These are phyloP conservation scores for Albophoma yamanashiensis DNA, from an alignment of 2,329 filamentous ascomycete genomes.

Conservation along the genomic window DNA sequence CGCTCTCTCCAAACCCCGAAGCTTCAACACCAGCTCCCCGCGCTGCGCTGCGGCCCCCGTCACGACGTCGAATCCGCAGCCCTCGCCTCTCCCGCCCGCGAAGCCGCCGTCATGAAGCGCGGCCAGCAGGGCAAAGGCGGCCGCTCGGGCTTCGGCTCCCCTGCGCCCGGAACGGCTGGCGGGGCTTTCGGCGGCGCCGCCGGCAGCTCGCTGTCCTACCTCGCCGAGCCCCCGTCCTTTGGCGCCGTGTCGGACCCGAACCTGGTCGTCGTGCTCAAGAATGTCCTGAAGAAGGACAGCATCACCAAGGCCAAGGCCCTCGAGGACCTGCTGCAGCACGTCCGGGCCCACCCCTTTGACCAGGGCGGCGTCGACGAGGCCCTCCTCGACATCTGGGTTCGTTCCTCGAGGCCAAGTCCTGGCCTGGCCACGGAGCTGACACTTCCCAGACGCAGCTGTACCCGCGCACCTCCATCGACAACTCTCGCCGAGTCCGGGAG, in stretches of 20 bases:
- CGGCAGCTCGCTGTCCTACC: conserved; percentile 61
- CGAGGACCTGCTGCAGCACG: conserved; percentile 66
- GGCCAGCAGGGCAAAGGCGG: conserved; percentile 1
- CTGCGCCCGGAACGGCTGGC: not conserved
- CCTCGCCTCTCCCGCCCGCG: not conserved
- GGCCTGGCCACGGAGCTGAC: not conserved
- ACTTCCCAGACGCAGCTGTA: conserved; percentile 64
- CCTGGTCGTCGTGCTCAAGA: conserved; percentile 84
- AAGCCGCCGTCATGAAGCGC: conserved; percentile 1
- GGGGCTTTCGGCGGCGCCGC: conserved; percentile 24
- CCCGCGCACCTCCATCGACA: conserved; percentile 82
- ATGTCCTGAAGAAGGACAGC: conserved; percentile 82
- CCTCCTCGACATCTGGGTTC: conserved; percentile 80
- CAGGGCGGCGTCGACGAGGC: conserved; percentile 61
- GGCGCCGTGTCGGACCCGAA: conserved; percentile 68
- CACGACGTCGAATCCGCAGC: not conserved
- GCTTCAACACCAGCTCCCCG: not conserved
- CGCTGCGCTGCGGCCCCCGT: not conserved
- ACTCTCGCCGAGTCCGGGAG: conserved; percentile 77
- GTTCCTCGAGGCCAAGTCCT: conserved; percentile 1
- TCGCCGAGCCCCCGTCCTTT: conserved; percentile 76
- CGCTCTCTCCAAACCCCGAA: not conserved
- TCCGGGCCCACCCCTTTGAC: conserved; percentile 42
- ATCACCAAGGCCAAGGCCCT: conserved; percentile 86
- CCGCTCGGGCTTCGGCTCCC: not conserved